A percentile compares a stretch with the other conserved stretches of the same genome.
These are phyloP conservation scores for Wickerhamiella siamensis DNA, from an alignment of 805 yeast species.

Conservation along the genomic window DNA sequence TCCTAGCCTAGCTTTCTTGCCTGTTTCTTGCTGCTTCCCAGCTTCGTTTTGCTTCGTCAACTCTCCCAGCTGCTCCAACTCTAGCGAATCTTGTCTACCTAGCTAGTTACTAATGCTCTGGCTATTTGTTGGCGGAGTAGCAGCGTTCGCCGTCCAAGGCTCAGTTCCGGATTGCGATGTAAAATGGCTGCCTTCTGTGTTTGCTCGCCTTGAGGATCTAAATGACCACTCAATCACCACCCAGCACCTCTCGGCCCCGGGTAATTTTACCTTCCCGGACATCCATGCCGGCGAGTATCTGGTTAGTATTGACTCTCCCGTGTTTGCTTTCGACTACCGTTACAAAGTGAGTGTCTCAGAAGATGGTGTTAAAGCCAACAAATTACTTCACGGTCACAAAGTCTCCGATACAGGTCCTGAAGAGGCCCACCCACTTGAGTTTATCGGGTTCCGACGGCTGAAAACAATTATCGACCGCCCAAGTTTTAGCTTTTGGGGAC, in stretches of 20 bases:
- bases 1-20: no score
- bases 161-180: no score
- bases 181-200: neutral
- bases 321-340: conserved; percentile 7
- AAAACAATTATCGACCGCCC: conserved; percentile 16
- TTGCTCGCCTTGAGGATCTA: neutral
- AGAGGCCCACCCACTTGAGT: conserved; percentile 21
- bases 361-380: conserved; percentile 18
- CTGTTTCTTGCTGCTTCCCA: no score
- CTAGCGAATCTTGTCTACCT: no score
- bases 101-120: no score
- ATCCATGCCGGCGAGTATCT: conserved; percentile 9
- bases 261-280: conserved; percentile 11
- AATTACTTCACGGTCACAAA: conserved; percentile 20
- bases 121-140: no score
- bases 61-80: no score
- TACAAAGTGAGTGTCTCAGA: conserved; percentile 13
- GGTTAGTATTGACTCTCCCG: conserved; percentile 12
- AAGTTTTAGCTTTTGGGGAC: conserved; percentile 20
- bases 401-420: conserved; percentile 21
- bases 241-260: conserved; percentile 2
- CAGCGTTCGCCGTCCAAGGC: no score
- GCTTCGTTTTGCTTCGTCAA: no score
- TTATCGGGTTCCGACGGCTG: conserved; percentile 11
- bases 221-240: neutral